Evolutionary conservation across 352 stramenopile species (phyloP), one percentile per base, ranked within the genome.

Genomic region (Phytopythium oedochilum): DNA sequence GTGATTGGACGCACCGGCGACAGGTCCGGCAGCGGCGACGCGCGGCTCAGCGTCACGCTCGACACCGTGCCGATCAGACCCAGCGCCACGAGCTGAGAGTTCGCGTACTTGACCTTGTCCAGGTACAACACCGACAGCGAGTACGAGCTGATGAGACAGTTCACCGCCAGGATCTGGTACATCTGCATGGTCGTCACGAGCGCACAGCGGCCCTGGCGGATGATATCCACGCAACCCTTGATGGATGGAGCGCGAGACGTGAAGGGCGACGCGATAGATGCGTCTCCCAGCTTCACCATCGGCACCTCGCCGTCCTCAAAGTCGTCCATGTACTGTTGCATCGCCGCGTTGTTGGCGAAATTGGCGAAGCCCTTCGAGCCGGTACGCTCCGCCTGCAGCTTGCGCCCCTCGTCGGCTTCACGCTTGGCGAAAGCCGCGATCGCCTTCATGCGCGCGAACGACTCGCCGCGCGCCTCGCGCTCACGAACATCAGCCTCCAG

Each of bases 171-270:
- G 61, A 99, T 99, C 73, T 99, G 96, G 73, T 99, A 98, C 83
- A 98, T 97, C 77, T 99, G 97, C 66, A 99, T 96, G 44, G 98
- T 99, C 18, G 95, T 99, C 15, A 99, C 96, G n/a, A 99, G 78
- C 29, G 98, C 99, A 57, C 98, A 99, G 38, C 98, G 86, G 10
- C 98, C 98, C 61, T 99, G 97, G 32, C 97, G 92, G 57, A 99
- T 89, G 45, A 99, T 97, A 57, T 98, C 89, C 18, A 99, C 92
- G 51, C 83, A 95, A 25, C 83, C 78, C 70, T 90, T 91, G 57
- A 96, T 94, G 4, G 83, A 94, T 63, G 96, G 82, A 71, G 97
- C 73, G 79, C 92, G 73, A 39, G 94, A 97, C 10, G 98, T 99
- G 69, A 99, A 99, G 0, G 98, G 98, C 57, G 97, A 99, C 26